Evolutionary conservation across 2,329 filamentous ascomycete species (phyloP), one percentile per base, ranked within the genome.

Genomic region (Phialemonium atrogriseum): DNA sequence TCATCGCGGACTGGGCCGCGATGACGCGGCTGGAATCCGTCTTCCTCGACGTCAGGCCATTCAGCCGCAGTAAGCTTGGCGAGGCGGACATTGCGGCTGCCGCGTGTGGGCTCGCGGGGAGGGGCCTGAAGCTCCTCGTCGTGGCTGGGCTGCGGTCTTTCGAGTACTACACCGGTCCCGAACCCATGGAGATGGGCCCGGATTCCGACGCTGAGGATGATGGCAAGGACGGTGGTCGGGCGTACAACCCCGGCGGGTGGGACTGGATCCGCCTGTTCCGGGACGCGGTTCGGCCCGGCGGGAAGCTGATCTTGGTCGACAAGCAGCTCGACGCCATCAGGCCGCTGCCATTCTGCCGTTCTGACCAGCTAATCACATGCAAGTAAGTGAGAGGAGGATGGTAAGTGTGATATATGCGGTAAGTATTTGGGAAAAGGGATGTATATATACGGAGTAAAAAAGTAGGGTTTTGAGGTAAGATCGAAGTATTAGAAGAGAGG

Each of bases 301-400:
- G 43, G 2, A 28, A 32, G 26, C 33, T 45, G 26, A 29, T 44
- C 8, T 33, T 42, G 12, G 33, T 42, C 2, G 39, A 44, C 20
- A 35, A 24, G 30, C 9, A 17, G 7, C 11, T 26, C 4, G 32
- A 19, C n/a, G n/a, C n/a, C n/a, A n/a, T n/a, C n/a, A n/a, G n/a
- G n/a, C n/a, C n/a, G n/a, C n/a, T n/a, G n/a, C n/a, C n/a, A n/a
- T n/a, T n/a, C n/a, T n/a, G n/a, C n/a, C n/a, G n/a, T n/a, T n/a
- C n/a, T n/a, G n/a, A n/a, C n/a, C n/a, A n/a, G n/a, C n/a, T n/a
- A n/a, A n/a, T n/a, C n/a, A n/a, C n/a, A n/a, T n/a, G n/a, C n/a
- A n/a, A n/a, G n/a, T n/a, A n/a, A n/a, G n/a, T n/a, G n/a, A n/a
- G n/a, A n/a, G n/a, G n/a, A n/a, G n/a, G n/a, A 12, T 18, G 20